Percentiles rank a stretch among this genome's conserved stretches.
These are phyloP conservation scores for Coleophoma cylindrospora DNA, from an alignment of 2,329 filamentous ascomycete genomes.

Conservation along the genomic window DNA sequence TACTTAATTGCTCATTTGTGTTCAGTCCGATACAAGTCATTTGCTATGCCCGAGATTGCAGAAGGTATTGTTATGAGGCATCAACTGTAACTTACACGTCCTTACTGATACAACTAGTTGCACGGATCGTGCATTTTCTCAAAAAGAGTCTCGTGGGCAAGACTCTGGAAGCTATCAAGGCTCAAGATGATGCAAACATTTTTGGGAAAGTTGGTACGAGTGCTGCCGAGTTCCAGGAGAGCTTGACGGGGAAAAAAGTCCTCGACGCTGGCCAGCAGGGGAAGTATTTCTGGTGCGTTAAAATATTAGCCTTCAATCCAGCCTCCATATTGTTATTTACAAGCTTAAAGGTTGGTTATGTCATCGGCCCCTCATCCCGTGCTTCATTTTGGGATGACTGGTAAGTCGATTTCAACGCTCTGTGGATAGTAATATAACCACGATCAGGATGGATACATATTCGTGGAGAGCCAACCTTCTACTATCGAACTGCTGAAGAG, in stretches of 20 bases:
- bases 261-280: constrained; percentile 75
- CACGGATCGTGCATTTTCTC: constrained; percentile 81
- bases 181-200: constrained; percentile 75
- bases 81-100: too few relatives aligned
- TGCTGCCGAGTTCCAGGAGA: constrained; percentile 66
- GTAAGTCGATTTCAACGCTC: constrained; percentile 24
- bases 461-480: constrained; percentile 68
- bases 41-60: constrained; percentile 56
- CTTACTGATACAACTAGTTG: constrained; percentile 44
- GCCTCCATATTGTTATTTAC: neutral
- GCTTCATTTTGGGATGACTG: constrained; percentile 79
- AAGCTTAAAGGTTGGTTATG: constrained; percentile 56
- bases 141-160: constrained; percentile 80
- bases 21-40: too few relatives aligned
- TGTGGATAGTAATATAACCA: neutral
- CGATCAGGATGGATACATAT: constrained; percentile 76
- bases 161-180: constrained; percentile 63
- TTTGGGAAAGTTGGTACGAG: constrained; percentile 89
- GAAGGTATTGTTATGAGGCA: constrained; percentile 37
- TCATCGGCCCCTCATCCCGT: constrained; percentile 75
- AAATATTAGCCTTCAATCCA: neutral
- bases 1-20: too few relatives aligned
- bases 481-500: constrained; percentile 62
- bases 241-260: constrained; percentile 70
- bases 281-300: constrained; percentile 82